Percentiles rank a stretch among this genome's conserved stretches.
Conservation (phyloP, 768 basidiomycete genomes). For the Favolaschia claudopus region DNA sequence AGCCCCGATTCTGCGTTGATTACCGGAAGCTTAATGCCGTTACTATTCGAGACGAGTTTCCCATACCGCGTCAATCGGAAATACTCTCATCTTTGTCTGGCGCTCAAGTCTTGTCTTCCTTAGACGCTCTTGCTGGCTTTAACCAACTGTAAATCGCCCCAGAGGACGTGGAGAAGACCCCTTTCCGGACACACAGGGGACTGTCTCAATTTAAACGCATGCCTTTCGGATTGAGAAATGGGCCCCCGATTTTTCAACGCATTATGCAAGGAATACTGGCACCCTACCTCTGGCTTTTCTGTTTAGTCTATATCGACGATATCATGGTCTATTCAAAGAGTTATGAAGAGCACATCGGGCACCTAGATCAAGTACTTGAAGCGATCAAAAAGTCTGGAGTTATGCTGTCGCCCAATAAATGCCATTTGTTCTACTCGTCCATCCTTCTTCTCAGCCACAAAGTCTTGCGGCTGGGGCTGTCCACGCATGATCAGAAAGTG, state of each 20-base stretch:
- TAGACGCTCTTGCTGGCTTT: background rate
- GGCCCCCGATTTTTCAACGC: background rate
- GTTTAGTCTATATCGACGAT: background rate
- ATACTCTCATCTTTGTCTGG: no score
- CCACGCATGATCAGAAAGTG: slow-evolving; percentile 12
- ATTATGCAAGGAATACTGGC: background rate
- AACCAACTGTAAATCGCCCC: background rate
- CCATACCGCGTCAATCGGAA: no score
- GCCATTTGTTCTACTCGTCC: background rate
- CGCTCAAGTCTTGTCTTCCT: no score
- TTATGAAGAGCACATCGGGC: background rate
- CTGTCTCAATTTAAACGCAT: background rate
- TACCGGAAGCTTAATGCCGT: background rate
- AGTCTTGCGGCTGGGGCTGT: background rate
- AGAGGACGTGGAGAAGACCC: background rate
- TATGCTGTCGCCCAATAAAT: slow-evolving; percentile 1
- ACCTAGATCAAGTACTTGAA: slow-evolving; percentile 17
- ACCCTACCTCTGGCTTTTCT: background rate
- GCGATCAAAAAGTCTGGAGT: slow-evolving; percentile 23
- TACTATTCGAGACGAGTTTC: no score
- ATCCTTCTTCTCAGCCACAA: background rate
- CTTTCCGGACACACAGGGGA: background rate
- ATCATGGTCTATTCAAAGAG: background rate
- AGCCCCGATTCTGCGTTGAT: no score
- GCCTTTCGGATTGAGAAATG: background rate